Evolutionary conservation across 306 rosid species (phyloP).

Genomic region (apple (Malus domestica)): ASM211411v1 NC_041801.1:13347001-13347500

Average conservation of each 20-base stretch:
- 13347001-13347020: conserved; percentile 29
- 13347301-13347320: conserved; percentile 26
- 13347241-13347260: conserved; percentile 24
- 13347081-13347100: conserved; percentile 16
- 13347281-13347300: conserved; percentile 29
- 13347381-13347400: conserved; percentile 33
- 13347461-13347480: background rate
- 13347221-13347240: conserved; percentile 22
- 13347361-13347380: conserved; percentile 23
- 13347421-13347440: conserved; percentile 26
- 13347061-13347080: conserved; percentile 5
- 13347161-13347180: conserved; percentile 10
- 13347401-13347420: conserved; percentile 21
- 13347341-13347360: conserved; percentile 20
- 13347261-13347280: conserved; percentile 25
- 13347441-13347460: conserved; percentile 24
- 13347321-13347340: conserved; percentile 23
- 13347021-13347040: conserved; percentile 22
- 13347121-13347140: conserved; percentile 25
- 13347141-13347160: conserved; percentile 24
- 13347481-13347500: background rate
- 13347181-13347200: conserved; percentile 24
- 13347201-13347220: conserved; percentile 19
- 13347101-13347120: conserved; percentile 32
- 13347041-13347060: conserved; percentile 14